Conservation (phyloP, 2,329 filamentous ascomycete species). For the Tricladium varicosporioides region DNA sequence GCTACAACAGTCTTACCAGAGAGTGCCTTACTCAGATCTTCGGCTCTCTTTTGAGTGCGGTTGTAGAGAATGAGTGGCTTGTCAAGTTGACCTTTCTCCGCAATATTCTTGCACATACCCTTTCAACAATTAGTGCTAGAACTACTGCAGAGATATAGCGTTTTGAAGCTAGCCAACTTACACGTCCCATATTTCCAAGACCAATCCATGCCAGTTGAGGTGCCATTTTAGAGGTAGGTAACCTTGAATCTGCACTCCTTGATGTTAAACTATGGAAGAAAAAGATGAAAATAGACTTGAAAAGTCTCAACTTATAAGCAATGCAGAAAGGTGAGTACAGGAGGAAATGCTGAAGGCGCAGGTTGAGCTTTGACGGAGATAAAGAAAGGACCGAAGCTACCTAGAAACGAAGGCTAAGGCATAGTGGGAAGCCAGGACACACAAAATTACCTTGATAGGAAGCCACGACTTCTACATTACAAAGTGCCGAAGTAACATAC, state of each 20-base stretch:
- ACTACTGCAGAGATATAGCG: too few species aligned
- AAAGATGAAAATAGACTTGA: too few species aligned
- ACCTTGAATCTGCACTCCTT: too few species aligned
- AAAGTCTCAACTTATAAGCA: too few species aligned
- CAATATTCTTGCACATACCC: constrained; percentile 82
- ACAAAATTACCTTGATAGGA: too few species aligned
- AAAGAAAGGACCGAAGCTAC: too few species aligned
- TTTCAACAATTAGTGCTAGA: constrained; percentile 4
- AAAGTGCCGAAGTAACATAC: background rate
- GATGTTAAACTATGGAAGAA: too few species aligned
- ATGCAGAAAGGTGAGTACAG: too few species aligned
- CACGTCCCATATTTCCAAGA: constrained; percentile 83
- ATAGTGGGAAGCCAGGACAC: too few species aligned
- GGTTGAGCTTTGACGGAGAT: too few species aligned
- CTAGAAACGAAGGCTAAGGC: too few species aligned
- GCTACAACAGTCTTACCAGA: constrained; percentile 64
- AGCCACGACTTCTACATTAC: background rate
- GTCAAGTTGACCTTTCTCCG: constrained; percentile 70
- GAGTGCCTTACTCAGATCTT: constrained; percentile 61
- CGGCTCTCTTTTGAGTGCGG: constrained; percentile 65
- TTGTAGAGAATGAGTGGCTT: constrained; percentile 78
- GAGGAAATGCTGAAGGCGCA: too few species aligned
- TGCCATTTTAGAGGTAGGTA: constrained; percentile 43
- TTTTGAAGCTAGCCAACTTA: constrained; percentile 40
- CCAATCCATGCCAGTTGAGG: constrained; percentile 74